These are phyloP conservation scores for Mikania micrantha DNA, from an alignment of 129 eudicot species.

Conservation along the genomic window DNA sequence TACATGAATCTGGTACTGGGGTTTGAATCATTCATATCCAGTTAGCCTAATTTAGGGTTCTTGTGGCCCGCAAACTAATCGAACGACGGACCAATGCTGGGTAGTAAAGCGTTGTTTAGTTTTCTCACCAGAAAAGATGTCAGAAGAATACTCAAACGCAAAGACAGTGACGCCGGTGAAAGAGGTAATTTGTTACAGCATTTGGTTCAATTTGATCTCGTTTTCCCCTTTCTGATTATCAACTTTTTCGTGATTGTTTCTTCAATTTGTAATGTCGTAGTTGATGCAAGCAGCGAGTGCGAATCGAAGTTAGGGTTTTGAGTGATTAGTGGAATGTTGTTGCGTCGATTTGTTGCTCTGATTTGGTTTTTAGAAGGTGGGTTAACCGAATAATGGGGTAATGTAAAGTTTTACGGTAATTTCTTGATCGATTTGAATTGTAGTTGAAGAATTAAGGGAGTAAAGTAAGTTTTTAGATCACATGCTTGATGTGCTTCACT, in stretches of 20 bases:
- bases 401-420: not conserved
- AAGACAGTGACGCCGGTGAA: slow-evolving; percentile 96
- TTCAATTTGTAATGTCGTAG: slow-evolving; percentile 10
- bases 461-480: not conserved
- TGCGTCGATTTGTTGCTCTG: not conserved
- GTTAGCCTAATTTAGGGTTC: slow-evolving; percentile 1
- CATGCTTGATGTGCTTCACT: not conserved
- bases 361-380: not conserved
- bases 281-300: not conserved
- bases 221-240: not conserved
- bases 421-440: too few relatives aligned
- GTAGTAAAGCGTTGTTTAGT: slow-evolving; percentile 44
- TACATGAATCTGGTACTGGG: not conserved
- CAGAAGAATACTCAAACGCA: slow-evolving; percentile 79
- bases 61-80: too few relatives aligned
- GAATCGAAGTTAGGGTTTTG: not conserved
- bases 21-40: not conserved
- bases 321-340: not conserved
- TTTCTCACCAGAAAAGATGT: slow-evolving; percentile 68
- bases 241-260: not conserved
- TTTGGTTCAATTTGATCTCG: not conserved
- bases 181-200: slow-evolving; percentile 29
- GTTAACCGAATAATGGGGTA: not conserved
- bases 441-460: too few relatives aligned
- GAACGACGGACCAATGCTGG: slow-evolving; percentile 21